These are phyloP conservation scores for Monilinia laxa DNA, from an alignment of 2,329 filamentous ascomycete genomes.

Conservation along the genomic window DNA sequence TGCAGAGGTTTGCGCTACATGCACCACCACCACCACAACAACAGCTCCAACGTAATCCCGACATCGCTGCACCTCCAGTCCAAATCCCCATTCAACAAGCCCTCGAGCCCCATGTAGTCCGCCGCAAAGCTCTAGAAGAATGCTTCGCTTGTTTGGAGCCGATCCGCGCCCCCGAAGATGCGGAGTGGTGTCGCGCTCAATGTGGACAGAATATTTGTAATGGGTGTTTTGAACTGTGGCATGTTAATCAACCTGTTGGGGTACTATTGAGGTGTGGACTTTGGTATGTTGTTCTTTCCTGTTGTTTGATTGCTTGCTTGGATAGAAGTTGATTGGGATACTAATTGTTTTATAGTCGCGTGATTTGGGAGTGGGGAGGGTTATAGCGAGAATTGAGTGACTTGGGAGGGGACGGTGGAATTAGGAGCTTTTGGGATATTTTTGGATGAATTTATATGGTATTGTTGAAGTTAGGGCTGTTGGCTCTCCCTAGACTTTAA, in stretches of 20 bases:
- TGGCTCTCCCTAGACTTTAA: too few relatives aligned
- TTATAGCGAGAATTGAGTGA: background rate
- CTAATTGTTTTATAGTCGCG: conserved; percentile 3
- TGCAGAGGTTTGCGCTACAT: too few relatives aligned
- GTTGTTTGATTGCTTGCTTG: background rate
- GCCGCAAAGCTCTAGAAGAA: background rate
- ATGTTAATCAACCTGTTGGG: background rate
- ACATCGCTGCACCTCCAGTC: background rate
- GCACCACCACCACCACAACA: background rate
- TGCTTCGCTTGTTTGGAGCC: conserved; percentile 7
- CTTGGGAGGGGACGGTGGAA: background rate
- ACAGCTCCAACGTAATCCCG: background rate
- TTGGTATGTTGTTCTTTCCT: background rate
- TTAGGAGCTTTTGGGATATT: background rate
- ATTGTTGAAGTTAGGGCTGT: too few relatives aligned
- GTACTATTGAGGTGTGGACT: background rate
- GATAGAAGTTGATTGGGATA: too few relatives aligned
- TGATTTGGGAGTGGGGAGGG: background rate
- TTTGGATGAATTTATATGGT: background rate
- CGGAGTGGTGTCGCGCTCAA: background rate
- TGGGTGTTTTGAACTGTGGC: background rate
- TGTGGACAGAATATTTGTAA: conserved; percentile 12
- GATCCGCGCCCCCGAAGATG: background rate
- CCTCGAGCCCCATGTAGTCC: background rate
- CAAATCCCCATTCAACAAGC: too few relatives aligned